A percentile compares a stretch with the other conserved stretches of the same genome.
Evolutionary conservation across 2,329 filamentous ascomycete species (phyloP).

Genomic region (Ascochyta fabae): DNA sequence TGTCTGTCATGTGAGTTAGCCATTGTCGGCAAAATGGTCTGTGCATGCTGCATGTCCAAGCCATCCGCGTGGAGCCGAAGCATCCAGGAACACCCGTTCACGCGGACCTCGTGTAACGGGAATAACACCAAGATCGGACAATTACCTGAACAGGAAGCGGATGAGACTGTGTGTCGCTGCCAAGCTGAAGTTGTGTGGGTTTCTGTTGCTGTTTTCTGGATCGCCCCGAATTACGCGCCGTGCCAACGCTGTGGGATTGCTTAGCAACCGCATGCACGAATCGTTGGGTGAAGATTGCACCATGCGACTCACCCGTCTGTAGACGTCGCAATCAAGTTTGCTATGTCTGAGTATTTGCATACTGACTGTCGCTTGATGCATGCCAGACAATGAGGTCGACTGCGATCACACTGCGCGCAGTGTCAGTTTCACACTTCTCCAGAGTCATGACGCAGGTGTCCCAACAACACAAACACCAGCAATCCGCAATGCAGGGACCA

Average conservation of each 20-base stretch:
- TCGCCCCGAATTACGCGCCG: constrained; percentile 33
- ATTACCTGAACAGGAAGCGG: constrained; percentile 39
- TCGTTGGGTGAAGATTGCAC: background rate
- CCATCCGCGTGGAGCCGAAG: constrained; percentile 8
- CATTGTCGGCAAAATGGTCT: constrained; percentile 6
- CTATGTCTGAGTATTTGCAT: constrained; percentile 77
- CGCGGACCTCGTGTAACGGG: constrained; percentile 17
- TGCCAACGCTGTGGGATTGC: constrained; percentile 33
- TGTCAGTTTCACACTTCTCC: constrained; percentile 18
- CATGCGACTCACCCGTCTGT: constrained; percentile 62
- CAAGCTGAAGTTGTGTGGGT: constrained; percentile 29
- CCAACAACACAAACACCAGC: background rate
- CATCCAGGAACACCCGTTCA: constrained; percentile 22
- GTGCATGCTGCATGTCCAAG: constrained; percentile 5
- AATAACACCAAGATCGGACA: constrained; percentile 20
- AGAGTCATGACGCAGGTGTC: constrained; percentile 8
- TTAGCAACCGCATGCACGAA: constrained; percentile 28
- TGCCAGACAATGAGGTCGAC: constrained; percentile 62
- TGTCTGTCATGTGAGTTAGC: constrained; percentile 26
- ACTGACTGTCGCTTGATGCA: constrained; percentile 78
- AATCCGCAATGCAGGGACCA: constrained; percentile 1
- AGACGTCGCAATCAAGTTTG: constrained; percentile 67
- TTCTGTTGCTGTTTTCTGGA: constrained; percentile 40
- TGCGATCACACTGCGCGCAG: constrained; percentile 70
- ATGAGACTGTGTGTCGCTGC: constrained; percentile 32